These are phyloP conservation scores for Talaromyces trachyspermus DNA, from an alignment of 495 filamentous ascomycete species.

Conservation along the genomic window DNA sequence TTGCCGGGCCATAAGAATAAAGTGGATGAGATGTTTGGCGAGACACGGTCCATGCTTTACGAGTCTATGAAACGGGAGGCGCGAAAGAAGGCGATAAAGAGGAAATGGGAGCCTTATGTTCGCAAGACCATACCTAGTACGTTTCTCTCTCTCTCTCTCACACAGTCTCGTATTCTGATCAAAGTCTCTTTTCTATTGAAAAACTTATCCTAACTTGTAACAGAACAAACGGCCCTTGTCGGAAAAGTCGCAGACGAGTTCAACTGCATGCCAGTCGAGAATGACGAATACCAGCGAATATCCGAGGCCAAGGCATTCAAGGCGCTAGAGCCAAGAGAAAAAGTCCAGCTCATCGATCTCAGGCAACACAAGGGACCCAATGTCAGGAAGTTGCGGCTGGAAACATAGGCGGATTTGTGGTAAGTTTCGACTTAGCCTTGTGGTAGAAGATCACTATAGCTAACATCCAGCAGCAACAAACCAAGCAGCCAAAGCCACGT, in stretches of 20 bases:
- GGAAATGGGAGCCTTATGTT: constrained; percentile 59
- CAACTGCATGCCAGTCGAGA: constrained; percentile 66
- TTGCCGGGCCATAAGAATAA: constrained; percentile 64
- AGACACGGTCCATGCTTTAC: constrained; percentile 38
- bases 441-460: not conserved
- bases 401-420: constrained; percentile 33
- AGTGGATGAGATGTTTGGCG: constrained; percentile 30
- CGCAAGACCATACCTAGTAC: constrained; percentile 79
- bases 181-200: too few species aligned
- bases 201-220: constrained; percentile 15
- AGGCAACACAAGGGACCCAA: constrained; percentile 25
- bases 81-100: constrained; percentile 45
- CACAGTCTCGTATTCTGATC: too few species aligned
- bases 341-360: constrained; percentile 35
- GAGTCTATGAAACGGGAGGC: constrained; percentile 41
- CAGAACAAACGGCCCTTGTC: constrained; percentile 74
- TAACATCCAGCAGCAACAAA: constrained; percentile 24
- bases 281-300: constrained; percentile 60
- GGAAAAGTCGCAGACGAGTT: constrained; percentile 71
- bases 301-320: constrained; percentile 53
- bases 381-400: constrained; percentile 25
- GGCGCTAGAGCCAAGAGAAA: constrained; percentile 54
- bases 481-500: constrained; percentile 29
- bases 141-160: constrained; percentile 8
- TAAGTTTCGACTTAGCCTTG: constrained; percentile 18